Evolutionary conservation across 805 yeast species (phyloP).

Genomic region (Candida silvatica): DNA sequence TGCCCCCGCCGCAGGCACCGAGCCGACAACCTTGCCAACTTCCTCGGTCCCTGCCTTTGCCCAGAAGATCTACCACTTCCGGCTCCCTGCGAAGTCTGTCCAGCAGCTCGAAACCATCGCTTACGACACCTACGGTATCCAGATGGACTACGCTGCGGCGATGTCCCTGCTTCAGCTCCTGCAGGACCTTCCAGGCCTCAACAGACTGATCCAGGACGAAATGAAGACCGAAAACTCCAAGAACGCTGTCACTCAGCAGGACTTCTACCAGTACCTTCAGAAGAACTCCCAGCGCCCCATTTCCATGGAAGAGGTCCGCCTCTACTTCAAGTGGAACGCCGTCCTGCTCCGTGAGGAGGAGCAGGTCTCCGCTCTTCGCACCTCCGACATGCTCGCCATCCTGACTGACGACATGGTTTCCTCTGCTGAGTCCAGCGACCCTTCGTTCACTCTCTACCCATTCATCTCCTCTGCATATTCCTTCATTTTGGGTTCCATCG

Average conservation of each 20-base stretch:
- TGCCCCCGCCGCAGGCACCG: background rate
- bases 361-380: constrained; percentile 16
- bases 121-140: constrained; percentile 29
- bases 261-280: constrained; percentile 19
- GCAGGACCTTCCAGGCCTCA: constrained; percentile 24
- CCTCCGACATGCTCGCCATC: constrained; percentile 26
- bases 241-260: constrained; percentile 7
- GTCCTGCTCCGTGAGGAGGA: constrained; percentile 19
- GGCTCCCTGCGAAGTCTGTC: constrained; percentile 40
- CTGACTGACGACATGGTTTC: constrained; percentile 48
- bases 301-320: constrained; percentile 19
- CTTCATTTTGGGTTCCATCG: constrained; percentile 83
- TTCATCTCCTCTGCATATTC: constrained; percentile 84
- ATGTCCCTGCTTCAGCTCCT: constrained; percentile 38
- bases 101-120: constrained; percentile 45
- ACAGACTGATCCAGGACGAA: constrained; percentile 22
- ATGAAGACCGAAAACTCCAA: constrained; percentile 11
- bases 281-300: constrained; percentile 9
- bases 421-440: constrained; percentile 36
- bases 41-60: constrained; percentile 8
- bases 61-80: constrained; percentile 18
- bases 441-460: constrained; percentile 38
- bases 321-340: constrained; percentile 29
- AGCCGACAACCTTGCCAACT: background rate
- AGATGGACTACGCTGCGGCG: constrained; percentile 40